phyloP scores from a whole-genome alignment of 2,329 filamentous ascomycete species.

The Epichloe brachyelytri region DNA sequence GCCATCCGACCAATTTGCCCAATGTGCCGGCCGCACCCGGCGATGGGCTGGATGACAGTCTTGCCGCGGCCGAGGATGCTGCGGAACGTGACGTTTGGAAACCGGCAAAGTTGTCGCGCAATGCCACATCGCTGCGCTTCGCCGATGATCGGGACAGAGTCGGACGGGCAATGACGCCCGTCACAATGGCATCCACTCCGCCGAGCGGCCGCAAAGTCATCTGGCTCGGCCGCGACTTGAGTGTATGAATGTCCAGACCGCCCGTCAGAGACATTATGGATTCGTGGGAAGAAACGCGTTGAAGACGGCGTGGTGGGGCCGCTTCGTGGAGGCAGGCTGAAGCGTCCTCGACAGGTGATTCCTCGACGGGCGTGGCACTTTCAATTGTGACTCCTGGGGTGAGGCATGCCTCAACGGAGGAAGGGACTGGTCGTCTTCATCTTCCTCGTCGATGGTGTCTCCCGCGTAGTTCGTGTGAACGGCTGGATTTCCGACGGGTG shows the following conservation, averaged over 20 bases:
- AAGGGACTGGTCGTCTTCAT: slow-evolving; percentile 18
- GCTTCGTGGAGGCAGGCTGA: slow-evolving; percentile 22
- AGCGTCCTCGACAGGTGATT: slow-evolving; percentile 16
- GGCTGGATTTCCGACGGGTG: slow-evolving; percentile 8
- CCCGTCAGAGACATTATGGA: slow-evolving; percentile 78
- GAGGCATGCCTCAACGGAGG: slow-evolving; percentile 12
- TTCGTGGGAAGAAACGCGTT: slow-evolving; percentile 65
- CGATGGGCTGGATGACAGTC: slow-evolving; percentile 15
- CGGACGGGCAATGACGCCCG: slow-evolving; percentile 45
- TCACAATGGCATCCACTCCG: slow-evolving; percentile 41
- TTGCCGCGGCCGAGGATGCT: slow-evolving; percentile 19
- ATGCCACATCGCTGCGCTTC: slow-evolving; percentile 39
- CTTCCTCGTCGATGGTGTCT: slow-evolving; percentile 25
- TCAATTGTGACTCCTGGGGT: slow-evolving; percentile 14
- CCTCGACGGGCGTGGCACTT: slow-evolving; percentile 20
- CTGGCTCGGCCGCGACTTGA: slow-evolving; percentile 64
- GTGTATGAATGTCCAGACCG: slow-evolving; percentile 80
- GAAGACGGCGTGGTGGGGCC: slow-evolving; percentile 35
- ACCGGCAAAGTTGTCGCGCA: slow-evolving; percentile 42
- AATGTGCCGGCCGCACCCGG: slow-evolving; percentile 17
- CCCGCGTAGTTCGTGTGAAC: slow-evolving; percentile 14
- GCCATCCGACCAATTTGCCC: slow-evolving; percentile 36
- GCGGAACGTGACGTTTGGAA: slow-evolving; percentile 21
- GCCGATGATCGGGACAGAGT: slow-evolving; percentile 35
- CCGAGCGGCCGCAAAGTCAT: slow-evolving; percentile 46